A percentile compares a stretch with the other conserved stretches of the same genome.
These are phyloP conservation scores for Medicago arabica DNA, from an alignment of 306 rosid species.

Conservation along the genomic window DNA sequence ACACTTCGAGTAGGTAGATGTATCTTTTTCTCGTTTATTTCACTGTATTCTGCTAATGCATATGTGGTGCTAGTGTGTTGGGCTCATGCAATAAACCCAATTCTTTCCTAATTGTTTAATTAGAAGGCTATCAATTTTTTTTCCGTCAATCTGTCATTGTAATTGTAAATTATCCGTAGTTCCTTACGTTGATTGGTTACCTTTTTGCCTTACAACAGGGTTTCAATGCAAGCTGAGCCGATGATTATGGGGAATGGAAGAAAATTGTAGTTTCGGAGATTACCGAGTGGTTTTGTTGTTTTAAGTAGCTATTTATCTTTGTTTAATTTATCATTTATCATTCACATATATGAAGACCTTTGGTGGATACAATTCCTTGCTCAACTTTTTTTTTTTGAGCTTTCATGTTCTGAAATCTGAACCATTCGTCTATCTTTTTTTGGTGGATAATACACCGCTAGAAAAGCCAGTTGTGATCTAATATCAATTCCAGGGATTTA, in stretches of 20 bases:
- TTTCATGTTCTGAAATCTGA: constrained; percentile 34
- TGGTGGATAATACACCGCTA: constrained; percentile 29
- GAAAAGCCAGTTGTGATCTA: constrained; percentile 21
- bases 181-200: constrained; percentile 15
- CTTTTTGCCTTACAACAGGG: constrained; percentile 42
- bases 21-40: background rate
- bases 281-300: constrained; percentile 32
- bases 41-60: background rate
- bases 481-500: constrained; percentile 38
- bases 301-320: constrained; percentile 29
- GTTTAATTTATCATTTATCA: constrained; percentile 32
- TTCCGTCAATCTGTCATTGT: background rate
- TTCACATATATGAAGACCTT: constrained; percentile 26
- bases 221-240: constrained; percentile 24
- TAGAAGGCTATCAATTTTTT: background rate
- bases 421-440: background rate
- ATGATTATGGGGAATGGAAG: constrained; percentile 36
- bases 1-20: background rate
- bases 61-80: background rate
- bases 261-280: constrained; percentile 20
- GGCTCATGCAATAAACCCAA: background rate
- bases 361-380: constrained; percentile 41
- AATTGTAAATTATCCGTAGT: background rate
- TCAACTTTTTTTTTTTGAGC: constrained; percentile 38
- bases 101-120: background rate